Conservation (phyloP, 2,329 filamentous ascomycete species). For the Arthroderma uncinatum region DNA sequence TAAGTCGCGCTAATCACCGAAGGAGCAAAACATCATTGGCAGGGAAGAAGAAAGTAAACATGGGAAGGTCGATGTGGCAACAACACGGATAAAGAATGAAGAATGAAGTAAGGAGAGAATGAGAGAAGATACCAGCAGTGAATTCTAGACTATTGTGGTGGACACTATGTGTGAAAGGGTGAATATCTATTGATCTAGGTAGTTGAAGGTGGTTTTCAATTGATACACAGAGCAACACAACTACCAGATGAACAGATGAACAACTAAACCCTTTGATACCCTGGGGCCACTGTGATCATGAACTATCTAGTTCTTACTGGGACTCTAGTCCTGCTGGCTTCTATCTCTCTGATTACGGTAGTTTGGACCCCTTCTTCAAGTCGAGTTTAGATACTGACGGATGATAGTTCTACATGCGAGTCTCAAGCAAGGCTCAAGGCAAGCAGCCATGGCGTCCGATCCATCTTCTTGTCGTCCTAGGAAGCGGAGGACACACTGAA, state of each 20-base stretch:
- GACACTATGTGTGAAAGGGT: neutral
- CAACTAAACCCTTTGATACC: neutral
- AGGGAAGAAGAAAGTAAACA: neutral
- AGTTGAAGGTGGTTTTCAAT: neutral
- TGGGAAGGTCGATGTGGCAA: neutral
- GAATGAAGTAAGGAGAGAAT: neutral
- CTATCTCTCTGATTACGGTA: slow-evolving; percentile 19
- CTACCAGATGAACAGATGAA: neutral
- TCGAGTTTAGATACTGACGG: neutral
- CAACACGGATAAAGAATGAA: neutral
- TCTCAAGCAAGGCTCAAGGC: slow-evolving; percentile 3
- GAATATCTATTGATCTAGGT: neutral
- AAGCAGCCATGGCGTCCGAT: slow-evolving; percentile 25
- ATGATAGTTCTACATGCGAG: neutral
- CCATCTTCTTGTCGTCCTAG: slow-evolving; percentile 70
- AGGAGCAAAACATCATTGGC: neutral
- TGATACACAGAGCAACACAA: neutral
- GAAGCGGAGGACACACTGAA: slow-evolving; percentile 85
- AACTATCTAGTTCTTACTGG: neutral
- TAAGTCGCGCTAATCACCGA: slow-evolving; percentile 7
- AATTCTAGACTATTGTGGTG: neutral
- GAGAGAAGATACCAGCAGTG: neutral
- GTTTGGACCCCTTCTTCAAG: slow-evolving; percentile 22
- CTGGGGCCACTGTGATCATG: neutral
- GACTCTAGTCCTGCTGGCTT: slow-evolving; percentile 15